Evolutionary conservation across 2,329 filamentous ascomycete genomes (phyloP), one percentile per base, ranked within the genome.

Genomic region (Alternaria metachromatica): DNA sequence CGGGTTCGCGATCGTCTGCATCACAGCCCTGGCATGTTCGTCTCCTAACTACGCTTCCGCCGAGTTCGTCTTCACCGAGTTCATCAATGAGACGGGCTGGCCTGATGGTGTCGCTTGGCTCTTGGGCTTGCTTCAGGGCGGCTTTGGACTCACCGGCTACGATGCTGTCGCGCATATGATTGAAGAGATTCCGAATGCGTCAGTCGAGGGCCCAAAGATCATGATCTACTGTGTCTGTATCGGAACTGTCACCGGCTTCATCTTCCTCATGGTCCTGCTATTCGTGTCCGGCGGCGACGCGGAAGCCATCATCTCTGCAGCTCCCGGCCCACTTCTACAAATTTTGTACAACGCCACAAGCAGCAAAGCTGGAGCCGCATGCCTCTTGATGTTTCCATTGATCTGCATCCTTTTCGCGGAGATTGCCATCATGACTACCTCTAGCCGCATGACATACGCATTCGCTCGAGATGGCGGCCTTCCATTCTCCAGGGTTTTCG

Each of bases 81-180:
- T 93, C 72, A 86, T 91, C 74, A 93, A 93, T 68, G 77, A 86
- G 50, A 88, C 87, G 9, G 89, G 88, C 45, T 92, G 89, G 90
- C 89, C 90, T 0, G 88, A 91, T 77, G 89, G 89, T 0, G 75
- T 92, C 33, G 82, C 87, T 4, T 89, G 82, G 82, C 70, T 84
- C 25, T 73, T 84, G 6, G 83, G 83, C 7, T 67, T 84, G 12
- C 77, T 89, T 1, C 87, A 87, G 76, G 86, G 85, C 43, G 85
- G 84, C 13, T 81, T 87, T 13, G 84, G 84, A 59, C 77, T 87
- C 20, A 86, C 84, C n/a, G 86, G 85, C 53, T 88, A 83, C 71
- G 86, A 85, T 62, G 83, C 83, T 1, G 82, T 83, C 3, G 83
- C 83, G 1, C 87, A 88, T 67, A 87, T 88, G 82, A 85, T 86